Conservation (phyloP, 257 asterid species). For the Jacaranda mimosifolia region DNA sequence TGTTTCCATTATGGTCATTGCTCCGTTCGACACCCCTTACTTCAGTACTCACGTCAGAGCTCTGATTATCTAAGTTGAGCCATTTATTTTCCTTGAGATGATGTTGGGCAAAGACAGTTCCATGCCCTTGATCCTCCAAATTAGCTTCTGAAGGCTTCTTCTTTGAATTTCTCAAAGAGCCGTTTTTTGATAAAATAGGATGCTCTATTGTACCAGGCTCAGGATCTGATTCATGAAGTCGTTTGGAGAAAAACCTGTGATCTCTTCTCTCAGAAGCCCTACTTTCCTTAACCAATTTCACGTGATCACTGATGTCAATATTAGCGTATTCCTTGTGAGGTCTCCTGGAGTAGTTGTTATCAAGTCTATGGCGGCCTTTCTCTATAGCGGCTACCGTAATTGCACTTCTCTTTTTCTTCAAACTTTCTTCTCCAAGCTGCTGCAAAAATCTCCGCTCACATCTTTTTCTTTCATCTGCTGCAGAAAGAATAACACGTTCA, state of each 20-base stretch:
- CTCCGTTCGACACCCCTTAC: not conserved
- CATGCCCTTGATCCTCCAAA: conserved; percentile 20
- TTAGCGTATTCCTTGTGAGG: not conserved
- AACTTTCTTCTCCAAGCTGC: not conserved
- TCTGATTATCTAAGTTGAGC: not conserved
- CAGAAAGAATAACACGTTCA: not conserved
- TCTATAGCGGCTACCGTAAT: no score
- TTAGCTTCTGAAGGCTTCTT: conserved; percentile 28
- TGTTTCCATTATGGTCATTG: not conserved
- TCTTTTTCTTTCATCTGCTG: conserved; percentile 14
- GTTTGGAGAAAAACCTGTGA: no score
- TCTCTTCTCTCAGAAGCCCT: no score
- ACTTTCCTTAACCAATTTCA: not conserved
- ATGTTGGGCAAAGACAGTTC: not conserved
- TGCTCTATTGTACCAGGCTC: not conserved
- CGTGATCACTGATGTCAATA: not conserved
- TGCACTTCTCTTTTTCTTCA: conserved; percentile 19
- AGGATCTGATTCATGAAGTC: no score
- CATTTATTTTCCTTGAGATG: conserved; percentile 23
- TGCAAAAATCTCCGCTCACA: not conserved
- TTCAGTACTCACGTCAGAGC: not conserved
- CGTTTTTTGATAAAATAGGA: not conserved
- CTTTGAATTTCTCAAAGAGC: conserved; percentile 24
- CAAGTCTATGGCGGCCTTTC: no score
- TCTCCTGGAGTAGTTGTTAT: not conserved